phyloP scores from a whole-genome alignment of 176 grass and related monocot genomes.

The Saccharum officinarum region DNA sequence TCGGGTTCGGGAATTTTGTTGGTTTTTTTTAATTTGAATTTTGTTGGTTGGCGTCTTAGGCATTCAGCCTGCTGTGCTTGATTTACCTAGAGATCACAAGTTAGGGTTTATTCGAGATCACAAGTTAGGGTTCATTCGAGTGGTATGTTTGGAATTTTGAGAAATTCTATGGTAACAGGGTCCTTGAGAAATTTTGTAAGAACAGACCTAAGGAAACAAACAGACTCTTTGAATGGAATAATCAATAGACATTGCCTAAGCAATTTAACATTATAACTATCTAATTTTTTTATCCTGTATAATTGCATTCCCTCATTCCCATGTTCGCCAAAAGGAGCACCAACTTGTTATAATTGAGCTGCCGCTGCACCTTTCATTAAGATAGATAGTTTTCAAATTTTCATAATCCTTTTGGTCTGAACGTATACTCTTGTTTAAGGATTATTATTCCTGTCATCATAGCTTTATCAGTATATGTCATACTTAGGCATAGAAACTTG shows the following conservation, averaged over 20 bases:
- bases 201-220: not conserved
- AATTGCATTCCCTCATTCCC: not conserved
- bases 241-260: not conserved
- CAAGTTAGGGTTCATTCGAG: not conserved
- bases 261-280: not conserved
- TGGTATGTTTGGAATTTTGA: not conserved
- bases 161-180: not conserved
- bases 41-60: not conserved
- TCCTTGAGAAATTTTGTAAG: too few species aligned
- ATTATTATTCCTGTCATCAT: conserved; percentile 1
- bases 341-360: not conserved
- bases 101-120: conserved; percentile 11
- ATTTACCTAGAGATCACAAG: conserved; percentile 7
- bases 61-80: not conserved
- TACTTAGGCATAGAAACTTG: not conserved
- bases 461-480: not conserved
- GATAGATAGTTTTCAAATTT: not conserved
- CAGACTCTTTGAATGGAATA: not conserved
- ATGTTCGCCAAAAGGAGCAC: not conserved
- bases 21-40: not conserved
- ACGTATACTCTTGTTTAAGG: not conserved
- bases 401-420: not conserved
- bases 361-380: not conserved
- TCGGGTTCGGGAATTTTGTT: not conserved
- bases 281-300: too few species aligned